Evolutionary conservation across 352 stramenopile species (phyloP), one percentile per base, ranked within the genome.

Genomic region (Globisporangium heterothallicum): DNA sequence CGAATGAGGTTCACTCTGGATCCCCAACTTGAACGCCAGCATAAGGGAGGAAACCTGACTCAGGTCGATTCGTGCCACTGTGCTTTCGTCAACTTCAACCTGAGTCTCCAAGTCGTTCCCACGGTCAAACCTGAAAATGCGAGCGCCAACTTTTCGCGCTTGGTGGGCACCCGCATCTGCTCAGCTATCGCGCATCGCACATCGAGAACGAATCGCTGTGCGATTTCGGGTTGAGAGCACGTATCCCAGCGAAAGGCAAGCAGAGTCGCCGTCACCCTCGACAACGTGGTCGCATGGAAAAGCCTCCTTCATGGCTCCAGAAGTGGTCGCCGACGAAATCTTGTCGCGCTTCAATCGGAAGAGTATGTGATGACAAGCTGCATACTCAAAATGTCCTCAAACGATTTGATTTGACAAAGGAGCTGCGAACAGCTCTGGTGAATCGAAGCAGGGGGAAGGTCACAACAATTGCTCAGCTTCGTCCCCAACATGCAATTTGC

Each of bases 171-270:
- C 57, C 58, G 0, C 61, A 82, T 51, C 58, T 88, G 14, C 64
- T 88, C n/a, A 54, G 49, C 9, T 80, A 78, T 53, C 61, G 61
- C 22, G 49, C 56, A 38, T 72, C 73, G 34, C 76, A 69, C 19
- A 61, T 83, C 32, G 61, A 75, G 24, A 68, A 67, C 27, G 58
- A 75, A 32, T 65, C 54, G 29, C 18, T 61, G 6, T 56, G 55
- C 27, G 55, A 56, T 27, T 61, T 61, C 36, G 30, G 55, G 16
- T 29, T 57, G 19, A 58, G 30, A n/a, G 18, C 32, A 6, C 34
- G 26, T 22, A 45, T 44, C n/a, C 24, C 10, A 3, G 22, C 34
- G 3, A 25, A 52, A n/a, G n/a, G n/a, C n/a, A n/a, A n/a, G n/a
- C n/a, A n/a, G n/a, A n/a, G n/a, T n/a, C n/a, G n/a, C n/a, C n/a